Percentiles rank a stretch among this genome's conserved stretches.
Conservation (phyloP, 2,329 filamentous ascomycete genomes). For the Xenoacremonium recifei region DNA sequence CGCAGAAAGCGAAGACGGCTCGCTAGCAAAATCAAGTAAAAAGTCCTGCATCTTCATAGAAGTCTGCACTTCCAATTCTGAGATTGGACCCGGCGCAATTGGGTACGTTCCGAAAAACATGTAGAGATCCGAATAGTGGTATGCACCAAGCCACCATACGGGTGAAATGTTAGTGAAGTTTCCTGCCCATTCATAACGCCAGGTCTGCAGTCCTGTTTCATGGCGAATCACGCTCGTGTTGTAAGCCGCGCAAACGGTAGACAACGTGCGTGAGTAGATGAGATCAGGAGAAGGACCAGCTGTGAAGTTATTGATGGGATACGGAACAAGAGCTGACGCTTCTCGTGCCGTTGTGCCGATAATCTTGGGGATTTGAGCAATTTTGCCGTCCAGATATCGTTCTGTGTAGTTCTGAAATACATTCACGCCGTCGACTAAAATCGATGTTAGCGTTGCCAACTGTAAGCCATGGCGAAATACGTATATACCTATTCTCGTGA, state of each 20-base stretch:
- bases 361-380: slow-evolving; percentile 28
- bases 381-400: slow-evolving; percentile 20
- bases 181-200: slow-evolving; percentile 39
- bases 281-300: slow-evolving; percentile 24
- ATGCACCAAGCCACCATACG: slow-evolving; percentile 40
- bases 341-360: slow-evolving; percentile 34
- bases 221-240: slow-evolving; percentile 23
- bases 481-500: no score
- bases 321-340: slow-evolving; percentile 1
- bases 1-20: slow-evolving; percentile 23
- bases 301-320: slow-evolving; percentile 14
- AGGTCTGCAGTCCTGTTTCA: slow-evolving; percentile 30
- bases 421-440: slow-evolving; percentile 26
- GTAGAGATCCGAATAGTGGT: slow-evolving; percentile 37
- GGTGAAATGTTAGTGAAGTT: slow-evolving; percentile 41
- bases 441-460: slow-evolving; percentile 23
- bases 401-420: slow-evolving; percentile 31
- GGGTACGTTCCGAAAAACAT: slow-evolving; percentile 39
- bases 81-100: slow-evolving; percentile 19
- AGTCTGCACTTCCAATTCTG: slow-evolving; percentile 20
- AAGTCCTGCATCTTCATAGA: slow-evolving; percentile 27
- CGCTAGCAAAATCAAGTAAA: slow-evolving; percentile 24
- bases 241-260: slow-evolving; percentile 24
- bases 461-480: slow-evolving; percentile 29
- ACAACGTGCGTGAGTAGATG: slow-evolving; percentile 26